A percentile compares a stretch with the other conserved stretches of the same genome.
These are phyloP conservation scores for Podosphaera xanthii DNA, from an alignment of 2,329 filamentous ascomycete genomes.

Conservation along the genomic window DNA sequence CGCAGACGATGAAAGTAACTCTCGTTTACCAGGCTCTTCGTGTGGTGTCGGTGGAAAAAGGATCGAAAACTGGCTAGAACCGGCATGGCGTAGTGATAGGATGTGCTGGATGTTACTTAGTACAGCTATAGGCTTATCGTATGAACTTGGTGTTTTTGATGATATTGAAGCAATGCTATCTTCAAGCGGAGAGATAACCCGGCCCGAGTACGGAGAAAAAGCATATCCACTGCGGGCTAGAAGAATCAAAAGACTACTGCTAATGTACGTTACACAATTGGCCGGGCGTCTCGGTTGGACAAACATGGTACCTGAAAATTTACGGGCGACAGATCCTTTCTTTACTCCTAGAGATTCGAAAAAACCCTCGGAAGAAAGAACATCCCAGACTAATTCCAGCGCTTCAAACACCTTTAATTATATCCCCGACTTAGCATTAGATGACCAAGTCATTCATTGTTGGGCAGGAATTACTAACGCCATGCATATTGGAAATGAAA, in stretches of 20 bases:
- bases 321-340: slow-evolving; percentile 34
- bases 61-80: slow-evolving; percentile 90
- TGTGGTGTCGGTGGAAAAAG: slow-evolving; percentile 54
- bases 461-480: slow-evolving; percentile 87
- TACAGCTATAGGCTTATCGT: slow-evolving; percentile 70
- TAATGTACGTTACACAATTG: slow-evolving; percentile 86
- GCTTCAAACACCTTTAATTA: slow-evolving; percentile 38
- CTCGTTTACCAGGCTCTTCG: slow-evolving; percentile 17
- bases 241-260: slow-evolving; percentile 64
- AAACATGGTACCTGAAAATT: slow-evolving; percentile 63
- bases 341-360: slow-evolving; percentile 21
- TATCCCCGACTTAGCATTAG: slow-evolving; percentile 41
- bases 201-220: slow-evolving; percentile 50
- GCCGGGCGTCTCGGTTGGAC: slow-evolving; percentile 80
- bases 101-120: slow-evolving; percentile 98
- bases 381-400: slow-evolving; percentile 34
- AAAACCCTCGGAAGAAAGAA: slow-evolving; percentile 29
- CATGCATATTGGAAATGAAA: slow-evolving; percentile 78
- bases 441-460: slow-evolving; percentile 56
- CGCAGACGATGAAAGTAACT: slow-evolving; percentile 22
- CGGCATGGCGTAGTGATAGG: slow-evolving; percentile 78
- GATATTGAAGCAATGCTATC: slow-evolving; percentile 52
- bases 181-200: slow-evolving; percentile 31
- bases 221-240: slow-evolving; percentile 53
- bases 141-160: slow-evolving; percentile 90